A percentile compares a stretch with the other conserved stretches of the same genome.
These are phyloP conservation scores for Fusarium tjaetaba DNA, from an alignment of 2,329 filamentous ascomycete genomes.

Conservation along the genomic window DNA sequence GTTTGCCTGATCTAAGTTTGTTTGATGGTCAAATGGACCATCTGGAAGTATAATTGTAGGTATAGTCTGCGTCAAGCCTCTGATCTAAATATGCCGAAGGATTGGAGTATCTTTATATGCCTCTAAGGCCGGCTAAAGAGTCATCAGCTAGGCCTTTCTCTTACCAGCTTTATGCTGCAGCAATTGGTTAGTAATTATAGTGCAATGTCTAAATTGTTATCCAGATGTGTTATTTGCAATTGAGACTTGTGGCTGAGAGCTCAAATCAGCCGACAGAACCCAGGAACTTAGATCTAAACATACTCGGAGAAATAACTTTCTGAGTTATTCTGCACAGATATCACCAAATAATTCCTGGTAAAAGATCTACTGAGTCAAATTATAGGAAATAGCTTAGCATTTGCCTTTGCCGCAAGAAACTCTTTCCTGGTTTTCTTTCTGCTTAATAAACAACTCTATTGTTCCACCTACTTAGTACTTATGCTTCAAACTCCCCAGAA, in stretches of 20 bases:
- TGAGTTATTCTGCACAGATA: neutral
- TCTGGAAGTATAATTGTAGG: neutral
- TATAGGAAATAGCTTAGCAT: neutral
- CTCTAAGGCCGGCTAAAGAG: too few relatives aligned
- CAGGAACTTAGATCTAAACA: too few relatives aligned
- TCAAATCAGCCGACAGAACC: neutral
- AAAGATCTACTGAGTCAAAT: neutral
- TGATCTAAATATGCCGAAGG: too few relatives aligned
- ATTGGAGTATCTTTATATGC: too few relatives aligned
- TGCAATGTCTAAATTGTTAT: neutral
- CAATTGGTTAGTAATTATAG: too few relatives aligned
- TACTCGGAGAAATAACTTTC: neutral
- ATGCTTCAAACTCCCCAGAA: neutral
- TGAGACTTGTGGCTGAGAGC: neutral
- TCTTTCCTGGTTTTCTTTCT: neutral
- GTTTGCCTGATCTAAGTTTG: neutral
- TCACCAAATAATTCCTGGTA: neutral
- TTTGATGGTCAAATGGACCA: neutral
- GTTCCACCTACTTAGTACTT: neutral
- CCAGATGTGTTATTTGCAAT: neutral
- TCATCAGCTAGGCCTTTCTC: too few relatives aligned
- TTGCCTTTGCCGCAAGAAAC: neutral
- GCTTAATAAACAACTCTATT: neutral
- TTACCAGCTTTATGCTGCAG: too few relatives aligned
- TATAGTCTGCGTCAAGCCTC: neutral